Percentiles rank a stretch among this genome's conserved stretches.
phyloP scores from a whole-genome alignment of 2,329 filamentous ascomycete species.

The Fusarium incarnatum region DNA sequence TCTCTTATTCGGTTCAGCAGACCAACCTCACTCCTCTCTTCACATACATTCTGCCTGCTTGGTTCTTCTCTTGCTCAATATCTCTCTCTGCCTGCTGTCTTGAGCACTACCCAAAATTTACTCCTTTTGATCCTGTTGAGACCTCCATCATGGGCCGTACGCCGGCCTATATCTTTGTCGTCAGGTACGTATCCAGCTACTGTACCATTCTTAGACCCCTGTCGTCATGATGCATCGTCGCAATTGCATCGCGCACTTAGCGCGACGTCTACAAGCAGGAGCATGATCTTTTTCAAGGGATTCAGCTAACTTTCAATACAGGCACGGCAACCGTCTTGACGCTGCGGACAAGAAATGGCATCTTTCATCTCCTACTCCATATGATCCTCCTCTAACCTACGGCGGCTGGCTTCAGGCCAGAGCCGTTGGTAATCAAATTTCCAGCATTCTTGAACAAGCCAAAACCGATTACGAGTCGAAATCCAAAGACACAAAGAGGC shows the following conservation, averaged over 20 bases:
- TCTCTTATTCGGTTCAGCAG: constrained; percentile 30
- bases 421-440: constrained; percentile 84
- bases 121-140: constrained; percentile 9
- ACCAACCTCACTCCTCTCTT: constrained; percentile 31
- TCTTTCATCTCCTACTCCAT: constrained; percentile 89
- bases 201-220: constrained; percentile 29
- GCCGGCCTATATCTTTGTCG: constrained; percentile 59
- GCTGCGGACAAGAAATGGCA: constrained; percentile 97
- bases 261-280: constrained; percentile 19
- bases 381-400: constrained; percentile 95
- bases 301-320: constrained; percentile 48
- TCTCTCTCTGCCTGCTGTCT: constrained; percentile 7
- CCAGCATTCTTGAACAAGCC: constrained; percentile 71
- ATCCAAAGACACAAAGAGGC: constrained; percentile 51
- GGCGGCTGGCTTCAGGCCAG: constrained; percentile 91
- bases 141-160: constrained; percentile 54
- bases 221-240: constrained; percentile 41
- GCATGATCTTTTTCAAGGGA: not conserved
- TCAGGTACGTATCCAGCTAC: constrained; percentile 52
- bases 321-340: constrained; percentile 94
- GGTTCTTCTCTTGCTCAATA: constrained; percentile 2
- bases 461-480: constrained; percentile 58
- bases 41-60: constrained; percentile 6
- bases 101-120: not conserved
- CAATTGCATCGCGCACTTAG: constrained; percentile 33